Conservation (phyloP, 1,139 yeast genomes). For the Suhomyces ambrosiae region DNA sequence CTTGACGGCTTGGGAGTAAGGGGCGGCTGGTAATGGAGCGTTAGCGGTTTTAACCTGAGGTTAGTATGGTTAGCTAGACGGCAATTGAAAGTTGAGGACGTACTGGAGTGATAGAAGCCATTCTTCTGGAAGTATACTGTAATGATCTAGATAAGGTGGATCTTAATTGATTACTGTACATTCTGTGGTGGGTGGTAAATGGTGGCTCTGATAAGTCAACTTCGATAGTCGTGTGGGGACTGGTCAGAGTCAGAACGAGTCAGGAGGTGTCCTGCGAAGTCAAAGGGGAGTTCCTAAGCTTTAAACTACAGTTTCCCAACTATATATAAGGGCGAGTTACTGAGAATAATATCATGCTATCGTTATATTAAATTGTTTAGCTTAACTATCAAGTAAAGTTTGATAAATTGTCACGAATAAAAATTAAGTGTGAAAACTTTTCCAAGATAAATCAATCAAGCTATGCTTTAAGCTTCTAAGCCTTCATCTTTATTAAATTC, state of each 20-base stretch:
- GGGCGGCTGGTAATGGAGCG: constrained; percentile 96
- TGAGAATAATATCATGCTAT: too few species aligned
- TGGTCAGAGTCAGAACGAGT: not conserved
- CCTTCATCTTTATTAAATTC: too few species aligned
- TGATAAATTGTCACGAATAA: too few species aligned
- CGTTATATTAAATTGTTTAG: not conserved
- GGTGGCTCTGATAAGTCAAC: constrained; percentile 4
- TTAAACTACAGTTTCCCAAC: too few species aligned
- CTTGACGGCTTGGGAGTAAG: constrained; percentile 92
- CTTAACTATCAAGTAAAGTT: too few species aligned
- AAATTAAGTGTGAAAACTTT: too few species aligned
- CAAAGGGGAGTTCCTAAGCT: too few species aligned
- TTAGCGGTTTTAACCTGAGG: constrained; percentile 61
- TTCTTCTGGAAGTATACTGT: constrained; percentile 15
- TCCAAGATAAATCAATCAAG: too few species aligned
- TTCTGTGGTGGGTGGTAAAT: constrained; percentile 8
- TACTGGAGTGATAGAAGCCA: constrained; percentile 24
- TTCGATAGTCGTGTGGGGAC: constrained; percentile 2
- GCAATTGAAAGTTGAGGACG: constrained; percentile 9
- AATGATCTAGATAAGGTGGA: constrained; percentile 22
- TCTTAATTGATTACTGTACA: constrained; percentile 26
- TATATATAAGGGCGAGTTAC: too few species aligned
- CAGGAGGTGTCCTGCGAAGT: too few species aligned
- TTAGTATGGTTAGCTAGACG: constrained; percentile 24
- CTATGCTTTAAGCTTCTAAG: too few species aligned